These are phyloP conservation scores for Kernera saxatilis DNA, from an alignment of 345 rosid species.

Conservation along the genomic window DNA sequence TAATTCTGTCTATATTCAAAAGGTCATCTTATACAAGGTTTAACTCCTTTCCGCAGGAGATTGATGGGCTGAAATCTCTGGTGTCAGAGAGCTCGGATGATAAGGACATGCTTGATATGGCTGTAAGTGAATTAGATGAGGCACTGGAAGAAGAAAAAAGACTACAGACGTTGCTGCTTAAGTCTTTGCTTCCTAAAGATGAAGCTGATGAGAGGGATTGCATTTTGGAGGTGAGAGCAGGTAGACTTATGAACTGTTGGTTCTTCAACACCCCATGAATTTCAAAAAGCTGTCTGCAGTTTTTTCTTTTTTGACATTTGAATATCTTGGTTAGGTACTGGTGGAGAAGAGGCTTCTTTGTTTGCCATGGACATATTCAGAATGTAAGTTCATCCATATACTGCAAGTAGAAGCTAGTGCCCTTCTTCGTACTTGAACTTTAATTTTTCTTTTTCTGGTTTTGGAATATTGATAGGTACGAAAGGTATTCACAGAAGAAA, in stretches of 20 bases:
- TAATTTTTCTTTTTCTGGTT: neutral
- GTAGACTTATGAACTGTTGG: conserved; percentile 30
- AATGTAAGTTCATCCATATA: conserved; percentile 48
- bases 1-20: neutral
- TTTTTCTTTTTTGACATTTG: neutral
- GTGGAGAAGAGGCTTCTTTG: conserved; percentile 97
- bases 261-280: neutral
- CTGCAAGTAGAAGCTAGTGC: neutral
- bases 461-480: conserved; percentile 56
- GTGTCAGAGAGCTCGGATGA: conserved; percentile 62
- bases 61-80: conserved; percentile 61
- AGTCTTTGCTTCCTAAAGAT: conserved; percentile 86
- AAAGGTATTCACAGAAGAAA: conserved; percentile 82
- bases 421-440: neutral
- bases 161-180: conserved; percentile 64
- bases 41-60: conserved; percentile 45
- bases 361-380: conserved; percentile 90
- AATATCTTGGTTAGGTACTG: conserved; percentile 49
- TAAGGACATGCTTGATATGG: conserved; percentile 80
- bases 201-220: conserved; percentile 96
- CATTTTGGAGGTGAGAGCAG: conserved; percentile 99
- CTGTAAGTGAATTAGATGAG: conserved; percentile 50
- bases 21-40: neutral
- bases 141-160: conserved; percentile 64
- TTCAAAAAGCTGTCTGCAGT: neutral